A percentile compares a stretch with the other conserved stretches of the same genome.
Conservation (phyloP, 2,329 filamentous ascomycete genomes). For the Talaromyces sp. region DNA sequence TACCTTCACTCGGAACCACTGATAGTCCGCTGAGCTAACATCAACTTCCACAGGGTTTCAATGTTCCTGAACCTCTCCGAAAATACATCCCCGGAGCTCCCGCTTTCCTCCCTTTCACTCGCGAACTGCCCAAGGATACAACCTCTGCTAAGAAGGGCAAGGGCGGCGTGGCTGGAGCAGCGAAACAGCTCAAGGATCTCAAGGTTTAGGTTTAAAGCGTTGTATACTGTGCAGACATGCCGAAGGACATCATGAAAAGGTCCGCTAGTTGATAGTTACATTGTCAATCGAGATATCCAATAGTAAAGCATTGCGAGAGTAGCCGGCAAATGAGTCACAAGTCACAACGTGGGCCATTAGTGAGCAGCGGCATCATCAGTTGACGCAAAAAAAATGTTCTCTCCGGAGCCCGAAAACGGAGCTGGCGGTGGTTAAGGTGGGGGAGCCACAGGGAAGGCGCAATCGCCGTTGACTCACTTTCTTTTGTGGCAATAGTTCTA, state of each 20-base stretch:
- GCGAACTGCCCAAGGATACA: slow-evolving; percentile 77
- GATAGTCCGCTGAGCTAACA: slow-evolving; percentile 2
- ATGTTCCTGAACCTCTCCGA: slow-evolving; percentile 76
- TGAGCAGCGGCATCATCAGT: slow-evolving; percentile 4
- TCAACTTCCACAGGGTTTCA: slow-evolving; percentile 59
- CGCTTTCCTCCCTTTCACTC: slow-evolving; percentile 84
- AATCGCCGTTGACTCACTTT: slow-evolving; percentile 13
- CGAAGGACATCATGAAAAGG: background rate
- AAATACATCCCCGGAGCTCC: slow-evolving; percentile 89
- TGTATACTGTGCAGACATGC: background rate
- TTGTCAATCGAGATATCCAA: background rate
- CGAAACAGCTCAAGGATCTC: slow-evolving; percentile 43
- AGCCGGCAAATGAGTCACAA: background rate
- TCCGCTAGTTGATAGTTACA: background rate
- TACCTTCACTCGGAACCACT: background rate
- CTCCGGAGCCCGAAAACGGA: slow-evolving; percentile 22
- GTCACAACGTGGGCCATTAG: background rate
- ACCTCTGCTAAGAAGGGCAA: slow-evolving; percentile 60
- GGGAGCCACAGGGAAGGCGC: slow-evolving; percentile 8
- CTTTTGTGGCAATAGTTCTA: background rate
- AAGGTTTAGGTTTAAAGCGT: slow-evolving; percentile 37
- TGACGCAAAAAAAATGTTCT: slow-evolving; percentile 21
- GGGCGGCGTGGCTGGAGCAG: slow-evolving; percentile 33
- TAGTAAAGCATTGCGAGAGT: background rate
- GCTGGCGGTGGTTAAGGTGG: slow-evolving; percentile 16